Evolutionary conservation across 106 monocot genomes (phyloP).

Genomic region (Dioscorea alata): DNA sequence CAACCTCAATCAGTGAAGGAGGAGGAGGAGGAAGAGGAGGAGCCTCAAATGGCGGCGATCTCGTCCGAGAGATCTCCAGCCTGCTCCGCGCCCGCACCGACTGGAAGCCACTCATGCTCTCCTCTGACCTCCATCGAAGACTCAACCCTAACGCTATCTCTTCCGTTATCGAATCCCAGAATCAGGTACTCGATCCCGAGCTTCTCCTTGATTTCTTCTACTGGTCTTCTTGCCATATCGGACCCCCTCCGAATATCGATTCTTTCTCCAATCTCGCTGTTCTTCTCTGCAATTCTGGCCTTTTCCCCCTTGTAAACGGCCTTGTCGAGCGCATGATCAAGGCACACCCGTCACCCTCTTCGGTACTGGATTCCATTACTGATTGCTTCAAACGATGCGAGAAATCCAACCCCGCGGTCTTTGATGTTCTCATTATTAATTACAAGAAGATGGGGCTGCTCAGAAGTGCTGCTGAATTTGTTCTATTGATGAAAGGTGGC

Average conservation of each 20-base stretch:
- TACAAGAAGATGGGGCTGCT: constrained; percentile 59
- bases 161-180: constrained; percentile 19
- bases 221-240: constrained; percentile 41
- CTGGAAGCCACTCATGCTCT: constrained; percentile 17
- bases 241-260: constrained; percentile 19
- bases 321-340: constrained; percentile 53
- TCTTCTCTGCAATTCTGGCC: constrained; percentile 33
- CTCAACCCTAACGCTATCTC: constrained; percentile 17
- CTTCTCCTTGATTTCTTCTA: constrained; percentile 65
- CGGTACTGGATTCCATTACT: constrained; percentile 26
- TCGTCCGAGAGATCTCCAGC: constrained; percentile 13
- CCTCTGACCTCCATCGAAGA: constrained; percentile 20
- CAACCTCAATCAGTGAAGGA: no score
- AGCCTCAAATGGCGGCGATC: background rate
- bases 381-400: background rate
- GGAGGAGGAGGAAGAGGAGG: no score
- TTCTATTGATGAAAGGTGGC: constrained; percentile 47
- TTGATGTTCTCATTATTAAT: constrained; percentile 52
- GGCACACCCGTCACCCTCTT: constrained; percentile 14
- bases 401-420: constrained; percentile 26
- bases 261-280: constrained; percentile 55
- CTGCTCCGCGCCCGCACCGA: constrained; percentile 8
- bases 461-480: constrained; percentile 38
- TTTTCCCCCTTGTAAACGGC: constrained; percentile 29
- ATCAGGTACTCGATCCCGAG: constrained; percentile 12